Conservation (phyloP, 2,329 filamentous ascomycete genomes). For the Diaporthe capsici region DNA sequence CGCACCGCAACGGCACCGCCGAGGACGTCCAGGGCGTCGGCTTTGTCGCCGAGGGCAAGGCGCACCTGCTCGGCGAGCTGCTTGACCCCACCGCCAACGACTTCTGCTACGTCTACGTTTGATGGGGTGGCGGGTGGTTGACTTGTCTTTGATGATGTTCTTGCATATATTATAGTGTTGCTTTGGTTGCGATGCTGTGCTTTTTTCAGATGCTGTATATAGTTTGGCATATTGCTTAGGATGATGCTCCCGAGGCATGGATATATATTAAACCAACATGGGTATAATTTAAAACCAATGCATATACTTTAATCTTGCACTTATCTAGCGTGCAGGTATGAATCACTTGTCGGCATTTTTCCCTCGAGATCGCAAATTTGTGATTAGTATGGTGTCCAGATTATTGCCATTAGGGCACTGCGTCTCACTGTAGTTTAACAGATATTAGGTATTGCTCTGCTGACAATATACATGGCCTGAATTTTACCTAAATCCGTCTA, state of each 20-base stretch:
- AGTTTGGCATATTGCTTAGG: not conserved
- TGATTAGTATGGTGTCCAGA: too few relatives aligned
- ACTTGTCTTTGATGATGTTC: not conserved
- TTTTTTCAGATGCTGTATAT: not conserved
- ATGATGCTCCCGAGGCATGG: not conserved
- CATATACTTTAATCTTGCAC: not conserved
- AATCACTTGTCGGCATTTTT: not conserved
- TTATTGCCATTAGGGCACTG: too few relatives aligned
- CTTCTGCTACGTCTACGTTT: conserved; percentile 43
- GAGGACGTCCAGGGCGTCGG: conserved; percentile 33
- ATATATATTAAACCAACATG: not conserved
- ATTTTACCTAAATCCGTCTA: too few relatives aligned
- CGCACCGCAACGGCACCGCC: conserved; percentile 27
- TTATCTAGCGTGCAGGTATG: not conserved
- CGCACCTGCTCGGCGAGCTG: conserved; percentile 35
- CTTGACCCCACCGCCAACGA: conserved; percentile 35
- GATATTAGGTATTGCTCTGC: not conserved
- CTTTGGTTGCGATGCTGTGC: not conserved
- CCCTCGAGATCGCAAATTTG: not conserved
- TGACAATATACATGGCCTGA: too few relatives aligned
- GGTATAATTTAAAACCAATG: not conserved
- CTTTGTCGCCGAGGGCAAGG: conserved; percentile 30
- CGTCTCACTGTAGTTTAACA: too few relatives aligned
- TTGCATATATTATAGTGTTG: not conserved
- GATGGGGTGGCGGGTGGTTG: not conserved